A percentile compares a stretch with the other conserved stretches of the same genome.
These are phyloP conservation scores for Rhizopus microsporus DNA, from an alignment of 371 early-diverging fungal species.

Conservation along the genomic window DNA sequence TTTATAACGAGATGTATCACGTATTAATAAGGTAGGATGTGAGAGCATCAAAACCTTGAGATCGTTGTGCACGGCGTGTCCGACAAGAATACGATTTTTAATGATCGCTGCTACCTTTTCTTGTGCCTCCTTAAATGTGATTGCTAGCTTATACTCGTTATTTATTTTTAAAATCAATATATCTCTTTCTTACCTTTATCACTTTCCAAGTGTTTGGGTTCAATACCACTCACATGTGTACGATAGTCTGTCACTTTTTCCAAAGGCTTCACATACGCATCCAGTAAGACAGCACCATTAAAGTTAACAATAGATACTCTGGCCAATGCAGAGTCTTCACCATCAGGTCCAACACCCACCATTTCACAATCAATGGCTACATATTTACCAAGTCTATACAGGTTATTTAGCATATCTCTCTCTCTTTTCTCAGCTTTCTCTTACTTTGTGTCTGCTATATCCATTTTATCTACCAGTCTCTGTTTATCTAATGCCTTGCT, in stretches of 20 bases:
- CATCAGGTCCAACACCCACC: constrained; percentile 94
- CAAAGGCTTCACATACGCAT: constrained; percentile 80
- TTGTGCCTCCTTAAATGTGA: constrained; percentile 77
- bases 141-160: constrained; percentile 35
- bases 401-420: background rate
- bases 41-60: constrained; percentile 72
- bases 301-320: constrained; percentile 93
- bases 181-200: constrained; percentile 47
- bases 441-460: constrained; percentile 40
- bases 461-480: constrained; percentile 35
- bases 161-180: background rate
- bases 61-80: constrained; percentile 92
- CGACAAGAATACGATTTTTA: constrained; percentile 84
- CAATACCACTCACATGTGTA: constrained; percentile 91
- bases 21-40: constrained; percentile 76
- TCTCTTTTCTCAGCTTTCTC: constrained; percentile 37
- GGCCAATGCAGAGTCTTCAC: constrained; percentile 79
- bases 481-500: constrained; percentile 21
- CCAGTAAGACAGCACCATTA: constrained; percentile 84
- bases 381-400: constrained; percentile 69
- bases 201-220: constrained; percentile 68
- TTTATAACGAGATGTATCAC: constrained; percentile 84
- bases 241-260: constrained; percentile 92
- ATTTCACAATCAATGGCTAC: constrained; percentile 98
- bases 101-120: constrained; percentile 74